phyloP scores from a whole-genome alignment of 1,284 basidiomycete genomes.

The Leccinum pseudoinsigne region DNA sequence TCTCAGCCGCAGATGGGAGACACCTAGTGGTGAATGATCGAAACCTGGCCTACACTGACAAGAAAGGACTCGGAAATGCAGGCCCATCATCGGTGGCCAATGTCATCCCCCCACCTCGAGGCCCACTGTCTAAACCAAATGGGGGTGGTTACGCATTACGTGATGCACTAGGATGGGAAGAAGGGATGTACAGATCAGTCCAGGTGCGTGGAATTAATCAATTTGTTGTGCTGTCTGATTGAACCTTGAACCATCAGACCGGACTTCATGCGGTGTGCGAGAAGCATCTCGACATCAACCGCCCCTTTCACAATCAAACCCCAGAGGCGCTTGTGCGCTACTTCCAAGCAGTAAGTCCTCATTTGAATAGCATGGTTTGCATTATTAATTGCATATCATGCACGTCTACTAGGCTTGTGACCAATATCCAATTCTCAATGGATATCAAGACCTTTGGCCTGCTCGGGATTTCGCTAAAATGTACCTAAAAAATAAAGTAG shows the following conservation, averaged over 20 bases:
- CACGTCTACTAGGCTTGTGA: too few relatives aligned
- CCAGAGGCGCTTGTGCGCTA: neutral
- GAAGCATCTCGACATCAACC: neutral
- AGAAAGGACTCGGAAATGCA: too few relatives aligned
- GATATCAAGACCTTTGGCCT: neutral
- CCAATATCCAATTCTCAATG: neutral
- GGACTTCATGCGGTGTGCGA: neutral
- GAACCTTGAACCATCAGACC: neutral
- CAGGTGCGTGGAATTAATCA: neutral
- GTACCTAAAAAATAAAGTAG: neutral
- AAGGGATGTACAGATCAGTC: neutral
- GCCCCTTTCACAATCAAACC: neutral
- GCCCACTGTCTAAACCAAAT: neutral
- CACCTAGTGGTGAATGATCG: too few relatives aligned
- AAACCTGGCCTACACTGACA: too few relatives aligned
- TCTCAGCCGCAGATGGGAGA: too few relatives aligned
- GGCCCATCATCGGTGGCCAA: too few relatives aligned
- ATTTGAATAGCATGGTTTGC: neutral
- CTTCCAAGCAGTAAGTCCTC: neutral
- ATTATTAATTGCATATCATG: too few relatives aligned
- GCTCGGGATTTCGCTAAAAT: neutral
- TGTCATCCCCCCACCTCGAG: neutral
- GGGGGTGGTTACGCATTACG: neutral
- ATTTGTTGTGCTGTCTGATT: neutral
- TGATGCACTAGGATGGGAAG: neutral